Evolutionary conservation across 1,284 basidiomycete species (phyloP), one percentile per base, ranked within the genome.

Genomic region (Rhodotorula glutinis): DNA sequence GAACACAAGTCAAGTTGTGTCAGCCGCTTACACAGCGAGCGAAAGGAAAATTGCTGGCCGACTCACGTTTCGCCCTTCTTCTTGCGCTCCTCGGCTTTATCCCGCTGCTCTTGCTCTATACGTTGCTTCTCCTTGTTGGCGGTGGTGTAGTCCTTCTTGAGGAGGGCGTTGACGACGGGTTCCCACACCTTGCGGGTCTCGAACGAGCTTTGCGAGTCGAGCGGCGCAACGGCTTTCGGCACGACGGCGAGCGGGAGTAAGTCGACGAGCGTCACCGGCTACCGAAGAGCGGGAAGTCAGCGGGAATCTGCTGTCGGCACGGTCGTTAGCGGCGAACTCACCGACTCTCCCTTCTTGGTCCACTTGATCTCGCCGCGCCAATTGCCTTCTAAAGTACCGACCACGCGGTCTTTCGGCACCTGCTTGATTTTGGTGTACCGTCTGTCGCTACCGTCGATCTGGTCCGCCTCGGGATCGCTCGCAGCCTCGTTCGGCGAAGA

Each of bases 101-200:
- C 92, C 63, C 93, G 82, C 82, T 96, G 93, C 75, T 79, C 84
- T 83, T 96, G 92, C 81, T 96, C 93, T 63, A 97, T 93, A 8
- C 78, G 79, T 64, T 92, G 85, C 82, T 96, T 97, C 79, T 88
- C 84, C 81, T 83, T 88, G 57, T 90, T 95, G 61, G 93, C 93
- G 16, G 51, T 43, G 10, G n/a, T 33, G 61, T 94, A 91, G 79
- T 96, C 90, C 83, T 96, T 97, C 75, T 82, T 83, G 57, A 91
- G 61, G 64, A 98, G 81, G 1, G 75, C 85, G 21, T 81, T 82
- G 47, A 92, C 94, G 27, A 98, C 92, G 47, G 82, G 85, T 61
- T 90, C 86, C 96, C 95, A 98, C 66, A 98, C 80, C 80, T 85
- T 87, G 68, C 92, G 83, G 69, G 91, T 94, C 82, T 98, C 96